These are phyloP conservation scores for Malassezia japonica DNA, from an alignment of 1,284 basidiomycete species.

Conservation along the genomic window DNA sequence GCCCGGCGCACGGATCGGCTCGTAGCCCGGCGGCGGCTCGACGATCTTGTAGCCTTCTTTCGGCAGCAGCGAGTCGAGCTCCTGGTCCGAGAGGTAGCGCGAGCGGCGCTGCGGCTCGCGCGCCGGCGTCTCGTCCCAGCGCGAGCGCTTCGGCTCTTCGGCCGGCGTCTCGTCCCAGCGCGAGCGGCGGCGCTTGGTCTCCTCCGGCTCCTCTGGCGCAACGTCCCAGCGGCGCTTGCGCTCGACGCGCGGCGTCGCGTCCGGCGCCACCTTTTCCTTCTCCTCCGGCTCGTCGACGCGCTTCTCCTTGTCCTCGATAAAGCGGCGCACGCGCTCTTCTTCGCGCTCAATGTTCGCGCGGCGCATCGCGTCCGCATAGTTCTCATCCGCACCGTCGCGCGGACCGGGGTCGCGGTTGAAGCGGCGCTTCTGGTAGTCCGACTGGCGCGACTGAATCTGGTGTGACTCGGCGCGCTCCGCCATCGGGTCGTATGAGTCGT, in stretches of 20 bases:
- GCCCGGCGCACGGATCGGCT: slow-evolving; percentile 64
- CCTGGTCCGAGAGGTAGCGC: slow-evolving; percentile 92
- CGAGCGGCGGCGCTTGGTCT: slow-evolving; percentile 74
- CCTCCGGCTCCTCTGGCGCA: slow-evolving; percentile 34
- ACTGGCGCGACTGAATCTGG: slow-evolving; percentile 86
- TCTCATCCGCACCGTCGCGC: slow-evolving; percentile 57
- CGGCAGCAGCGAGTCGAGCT: slow-evolving; percentile 83
- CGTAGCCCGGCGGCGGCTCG: slow-evolving; percentile 86
- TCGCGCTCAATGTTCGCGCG: slow-evolving; percentile 83
- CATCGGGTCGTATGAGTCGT: slow-evolving; percentile 83
- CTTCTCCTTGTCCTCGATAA: slow-evolving; percentile 72
- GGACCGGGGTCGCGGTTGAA: slow-evolving; percentile 53
- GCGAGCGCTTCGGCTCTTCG: slow-evolving; percentile 62
- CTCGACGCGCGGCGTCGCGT: slow-evolving; percentile 58
- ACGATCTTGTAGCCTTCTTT: slow-evolving; percentile 80
- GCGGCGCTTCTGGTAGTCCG: slow-evolving; percentile 86
- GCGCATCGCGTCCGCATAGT: slow-evolving; percentile 94
- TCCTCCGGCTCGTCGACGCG: slow-evolving; percentile 54
- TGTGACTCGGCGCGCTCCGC: slow-evolving; percentile 80
- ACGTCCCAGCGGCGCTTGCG: slow-evolving; percentile 83
- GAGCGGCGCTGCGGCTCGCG: slow-evolving; percentile 19
- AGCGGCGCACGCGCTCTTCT: slow-evolving; percentile 70
- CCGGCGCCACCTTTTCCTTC: slow-evolving; percentile 17
- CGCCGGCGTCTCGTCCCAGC: slow-evolving; percentile 82
- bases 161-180: slow-evolving; percentile 79